A percentile compares a stretch with the other conserved stretches of the same genome.
These are phyloP conservation scores for Amphibolis antarctica DNA, from an alignment of 106 monocot species.

Conservation along the genomic window DNA sequence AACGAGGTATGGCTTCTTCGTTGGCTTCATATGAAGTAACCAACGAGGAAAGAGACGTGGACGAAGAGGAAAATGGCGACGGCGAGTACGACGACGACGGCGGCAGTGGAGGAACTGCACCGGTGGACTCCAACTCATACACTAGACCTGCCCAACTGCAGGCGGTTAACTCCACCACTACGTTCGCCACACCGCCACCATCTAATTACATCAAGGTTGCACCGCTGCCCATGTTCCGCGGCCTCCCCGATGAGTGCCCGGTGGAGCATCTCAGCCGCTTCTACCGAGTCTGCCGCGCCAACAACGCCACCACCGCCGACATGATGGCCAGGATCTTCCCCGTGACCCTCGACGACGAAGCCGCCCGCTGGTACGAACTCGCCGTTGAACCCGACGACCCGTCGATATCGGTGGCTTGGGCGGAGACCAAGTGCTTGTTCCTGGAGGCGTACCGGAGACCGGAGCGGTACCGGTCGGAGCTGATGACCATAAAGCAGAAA, in stretches of 20 bases:
- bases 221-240: slow-evolving; percentile 25
- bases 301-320: slow-evolving; percentile 15
- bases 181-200: neutral
- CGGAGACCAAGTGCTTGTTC: slow-evolving; percentile 7
- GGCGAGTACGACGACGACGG: slow-evolving; percentile 2
- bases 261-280: slow-evolving; percentile 20
- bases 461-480: slow-evolving; percentile 13
- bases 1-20: too few relatives aligned
- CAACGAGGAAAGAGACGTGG: neutral
- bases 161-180: neutral
- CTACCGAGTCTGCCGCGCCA: slow-evolving; percentile 21
- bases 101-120: neutral
- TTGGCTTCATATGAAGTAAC: too few relatives aligned
- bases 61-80: neutral
- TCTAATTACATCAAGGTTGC: slow-evolving; percentile 17
- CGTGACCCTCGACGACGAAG: slow-evolving; percentile 24
- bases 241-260: slow-evolving; percentile 18
- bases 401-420: neutral
- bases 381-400: slow-evolving; percentile 5
- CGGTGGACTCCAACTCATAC: neutral
- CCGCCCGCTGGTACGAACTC: slow-evolving; percentile 28
- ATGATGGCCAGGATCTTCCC: slow-evolving; percentile 15
- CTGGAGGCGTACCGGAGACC: slow-evolving; percentile 4
- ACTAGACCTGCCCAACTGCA: neutral
- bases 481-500: slow-evolving; percentile 16